These are phyloP conservation scores for Pichia inconspicua DNA, from an alignment of 1,139 yeast genomes.

Conservation along the genomic window DNA sequence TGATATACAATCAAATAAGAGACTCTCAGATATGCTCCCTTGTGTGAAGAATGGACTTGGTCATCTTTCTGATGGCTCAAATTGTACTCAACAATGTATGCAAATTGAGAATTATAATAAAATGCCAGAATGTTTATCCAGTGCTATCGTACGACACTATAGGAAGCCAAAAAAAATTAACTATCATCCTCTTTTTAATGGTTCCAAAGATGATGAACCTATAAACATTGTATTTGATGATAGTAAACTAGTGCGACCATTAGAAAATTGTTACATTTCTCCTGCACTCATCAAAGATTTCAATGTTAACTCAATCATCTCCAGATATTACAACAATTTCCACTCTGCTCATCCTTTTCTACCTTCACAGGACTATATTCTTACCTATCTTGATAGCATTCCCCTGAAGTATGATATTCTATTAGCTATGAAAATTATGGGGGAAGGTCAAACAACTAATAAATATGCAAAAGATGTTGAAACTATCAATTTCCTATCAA, in stretches of 20 bases:
- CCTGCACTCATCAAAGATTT: constrained; percentile 24
- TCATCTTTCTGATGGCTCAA: constrained; percentile 15
- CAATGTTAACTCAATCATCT: constrained; percentile 26
- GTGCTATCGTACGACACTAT: constrained; percentile 1
- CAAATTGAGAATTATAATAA: constrained; percentile 20
- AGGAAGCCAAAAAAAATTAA: constrained; percentile 13
- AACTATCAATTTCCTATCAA: constrained; percentile 32
- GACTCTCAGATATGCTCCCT: constrained; percentile 19
- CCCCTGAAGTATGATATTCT: constrained; percentile 35
- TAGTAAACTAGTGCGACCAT: constrained; percentile 9
- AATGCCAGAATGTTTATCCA: constrained; percentile 21
- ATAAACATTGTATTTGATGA: constrained; percentile 22
- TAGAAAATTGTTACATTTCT: constrained; percentile 24
- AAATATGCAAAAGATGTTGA: constrained; percentile 31
- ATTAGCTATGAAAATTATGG: constrained; percentile 38
- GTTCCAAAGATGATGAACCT: constrained; percentile 21
- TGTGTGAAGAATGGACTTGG: constrained; percentile 23
- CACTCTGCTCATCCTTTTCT: constrained; percentile 40
- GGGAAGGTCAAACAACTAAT: constrained; percentile 36
- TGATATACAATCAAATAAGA: not conserved
- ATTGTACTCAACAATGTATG: constrained; percentile 23
- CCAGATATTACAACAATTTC: constrained; percentile 33
- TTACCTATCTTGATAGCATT: constrained; percentile 27
- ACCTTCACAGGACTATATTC: constrained; percentile 32
- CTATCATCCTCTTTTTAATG: constrained; percentile 26